phyloP scores from a whole-genome alignment of 257 asterid genomes.

The Euphrasia confusa region DNA sequence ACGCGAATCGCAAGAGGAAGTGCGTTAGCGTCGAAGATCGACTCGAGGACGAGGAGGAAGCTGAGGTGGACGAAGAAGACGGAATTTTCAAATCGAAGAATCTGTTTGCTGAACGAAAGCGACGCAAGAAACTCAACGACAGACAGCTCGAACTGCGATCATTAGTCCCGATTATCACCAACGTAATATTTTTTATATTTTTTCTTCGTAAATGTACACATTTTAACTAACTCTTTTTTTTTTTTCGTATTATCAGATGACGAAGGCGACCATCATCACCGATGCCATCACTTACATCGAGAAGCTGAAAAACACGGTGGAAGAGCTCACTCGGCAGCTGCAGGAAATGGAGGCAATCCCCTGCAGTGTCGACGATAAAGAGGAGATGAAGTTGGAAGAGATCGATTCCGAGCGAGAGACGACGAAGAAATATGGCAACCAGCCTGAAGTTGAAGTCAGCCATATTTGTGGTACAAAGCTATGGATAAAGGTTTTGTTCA shows the following conservation, averaged over 20 bases:
- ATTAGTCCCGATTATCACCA: conserved; percentile 71
- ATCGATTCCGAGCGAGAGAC: conserved; percentile 29
- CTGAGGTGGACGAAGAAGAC: conserved; percentile 17
- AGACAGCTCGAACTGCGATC: conserved; percentile 68
- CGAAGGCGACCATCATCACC: conserved; percentile 59
- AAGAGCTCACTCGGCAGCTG: conserved; percentile 52
- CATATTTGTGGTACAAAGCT: conserved; percentile 47
- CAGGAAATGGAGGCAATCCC: conserved; percentile 38
- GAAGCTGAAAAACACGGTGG: conserved; percentile 44
- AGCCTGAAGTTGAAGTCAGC: conserved; percentile 58
- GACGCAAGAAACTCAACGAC: conserved; percentile 72
- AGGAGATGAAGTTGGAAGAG: conserved; percentile 23
- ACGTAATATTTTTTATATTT: conserved; percentile 34
- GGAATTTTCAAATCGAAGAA: conserved; percentile 64
- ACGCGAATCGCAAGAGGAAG: conserved; percentile 31
- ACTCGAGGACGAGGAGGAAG: conserved; percentile 7
- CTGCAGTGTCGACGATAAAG: conserved; percentile 5
- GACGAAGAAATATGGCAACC: conserved; percentile 38
- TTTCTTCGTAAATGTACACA: background rate
- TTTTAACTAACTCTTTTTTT: background rate
- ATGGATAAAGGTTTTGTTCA: conserved; percentile 60
- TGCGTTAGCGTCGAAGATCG: background rate
- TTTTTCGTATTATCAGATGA: conserved; percentile 49
- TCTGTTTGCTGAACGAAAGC: conserved; percentile 61
- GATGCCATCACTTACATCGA: conserved; percentile 74